Conservation (phyloP, 495 filamentous ascomycete species). For the Daldinia caldariorum region DNA sequence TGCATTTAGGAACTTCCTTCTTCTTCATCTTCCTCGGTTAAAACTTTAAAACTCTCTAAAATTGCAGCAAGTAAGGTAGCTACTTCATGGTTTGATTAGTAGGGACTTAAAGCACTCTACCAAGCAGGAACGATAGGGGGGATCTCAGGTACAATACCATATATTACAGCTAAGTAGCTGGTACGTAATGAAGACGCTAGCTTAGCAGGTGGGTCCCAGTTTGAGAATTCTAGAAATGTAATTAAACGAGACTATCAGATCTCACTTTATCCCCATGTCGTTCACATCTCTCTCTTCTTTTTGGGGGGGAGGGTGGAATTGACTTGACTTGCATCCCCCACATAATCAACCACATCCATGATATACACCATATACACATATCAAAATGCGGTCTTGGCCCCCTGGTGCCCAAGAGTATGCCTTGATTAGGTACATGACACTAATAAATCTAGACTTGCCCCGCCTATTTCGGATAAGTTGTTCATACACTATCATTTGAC, state of each 20-base stretch:
- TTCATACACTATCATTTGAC: background rate
- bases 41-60: background rate
- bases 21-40: background rate
- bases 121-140: too few relatives aligned
- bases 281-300: conserved; percentile 11
- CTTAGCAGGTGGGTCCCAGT: background rate
- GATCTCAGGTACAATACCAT: too few relatives aligned
- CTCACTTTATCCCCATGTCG: conserved; percentile 4
- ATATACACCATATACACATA: conserved; percentile 23
- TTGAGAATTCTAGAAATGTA: conserved; percentile 13
- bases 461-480: conserved; percentile 3
- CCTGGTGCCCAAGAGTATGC: conserved; percentile 5
- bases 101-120: too few relatives aligned
- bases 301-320: background rate
- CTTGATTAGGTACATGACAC: background rate
- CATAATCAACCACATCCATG: conserved; percentile 12
- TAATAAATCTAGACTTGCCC: background rate
- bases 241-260: conserved; percentile 28
- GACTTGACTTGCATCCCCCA: conserved; percentile 36
- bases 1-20: background rate
- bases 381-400: conserved; percentile 5
- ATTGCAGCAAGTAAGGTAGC: background rate
- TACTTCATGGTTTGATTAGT: background rate
- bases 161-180: background rate
- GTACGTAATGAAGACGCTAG: background rate